Base-by-base conservation (phyloP, 2,329 filamentous ascomycete species). In the Diaporthe caulivora region DNA sequence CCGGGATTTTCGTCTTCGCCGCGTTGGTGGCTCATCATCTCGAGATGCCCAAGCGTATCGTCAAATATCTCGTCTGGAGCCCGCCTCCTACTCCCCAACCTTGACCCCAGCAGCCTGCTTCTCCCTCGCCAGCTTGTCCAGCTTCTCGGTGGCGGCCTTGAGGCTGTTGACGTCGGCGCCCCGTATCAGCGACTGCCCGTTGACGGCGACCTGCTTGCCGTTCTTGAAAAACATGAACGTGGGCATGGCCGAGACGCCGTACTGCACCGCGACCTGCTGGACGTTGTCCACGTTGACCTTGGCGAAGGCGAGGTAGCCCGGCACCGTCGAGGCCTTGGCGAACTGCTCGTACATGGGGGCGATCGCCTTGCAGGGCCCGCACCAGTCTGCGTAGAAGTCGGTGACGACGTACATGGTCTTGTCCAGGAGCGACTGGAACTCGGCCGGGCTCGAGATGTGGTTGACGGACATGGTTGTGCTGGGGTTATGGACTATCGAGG, bases 351-450 rank as follows among this genome's bases (percentile, higher is more conserved):
- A 91, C 73, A 87, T 77, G 75, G 89, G 89, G 29, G 88, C 87
- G 78, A 91, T 91, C 77, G 83, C 83, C 81, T 89, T 89, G 87
- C 90, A 91, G 37, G 89, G 90, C 51, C 85, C 86, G 82, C 89
- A 91, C 90, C 90, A 91, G 78, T 86, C 83, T 73, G 89, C 89
- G 82, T 84, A 87, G 82, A 91, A 90, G 80, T 91, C 88, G 76
- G 89, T 81, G 74, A 86, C 84, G 76, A 90, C 87, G 81, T 86
- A 88, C 60, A 84, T 86, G 62, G 83, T 88, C 13, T 80, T 80
- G 21, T 81, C 77, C 78, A 90, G 79, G 75, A 91, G 87, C 49
- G 81, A 77, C 75, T 88, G 80, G 78, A 90, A 89, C 77, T 89
- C 83, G 67, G 82, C 78, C 76, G 82, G 82, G 64, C 83, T 80